Percentiles rank a stretch among this genome's conserved stretches.
Conservation (phyloP, 140 eudicot species). For the Ambrosia hybrid region DNA sequence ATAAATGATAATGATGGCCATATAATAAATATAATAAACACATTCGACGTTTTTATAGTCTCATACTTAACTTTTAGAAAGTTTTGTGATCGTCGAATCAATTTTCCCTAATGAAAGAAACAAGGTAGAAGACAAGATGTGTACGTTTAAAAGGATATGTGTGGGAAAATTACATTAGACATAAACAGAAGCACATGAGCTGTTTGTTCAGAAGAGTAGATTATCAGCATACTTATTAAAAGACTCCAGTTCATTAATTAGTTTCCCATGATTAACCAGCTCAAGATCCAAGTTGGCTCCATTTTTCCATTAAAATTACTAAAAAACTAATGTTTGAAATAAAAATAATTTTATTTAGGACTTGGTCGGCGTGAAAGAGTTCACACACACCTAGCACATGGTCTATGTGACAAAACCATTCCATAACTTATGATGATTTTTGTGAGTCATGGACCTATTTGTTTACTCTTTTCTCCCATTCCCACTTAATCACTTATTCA, state of each 20-base stretch:
- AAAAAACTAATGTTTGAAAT: neutral
- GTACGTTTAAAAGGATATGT: neutral
- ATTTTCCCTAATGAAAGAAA: neutral
- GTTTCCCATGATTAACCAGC: constrained; percentile 14
- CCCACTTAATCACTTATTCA: no score
- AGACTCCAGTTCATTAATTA: constrained; percentile 21
- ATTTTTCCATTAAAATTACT: neutral
- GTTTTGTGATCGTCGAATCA: neutral
- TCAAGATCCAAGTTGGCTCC: constrained; percentile 24
- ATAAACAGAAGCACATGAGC: constrained; percentile 16
- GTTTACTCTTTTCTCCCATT: no score
- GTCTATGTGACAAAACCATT: no score
- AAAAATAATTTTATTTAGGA: neutral
- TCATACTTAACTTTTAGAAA: neutral
- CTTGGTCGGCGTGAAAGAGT: constrained; percentile 1
- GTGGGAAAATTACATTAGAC: neutral
- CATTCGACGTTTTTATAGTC: neutral
- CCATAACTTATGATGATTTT: no score
- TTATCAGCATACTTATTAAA: constrained; percentile 1
- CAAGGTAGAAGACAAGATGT: neutral
- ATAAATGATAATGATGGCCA: no score
- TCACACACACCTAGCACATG: no score
- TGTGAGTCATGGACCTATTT: no score
- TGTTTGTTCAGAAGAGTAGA: constrained; percentile 8
- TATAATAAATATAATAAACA: no score